A percentile compares a stretch with the other conserved stretches of the same genome.
phyloP scores from a whole-genome alignment of 495 filamentous ascomycete genomes.

The Penicillium cosmopolitanum region DNA sequence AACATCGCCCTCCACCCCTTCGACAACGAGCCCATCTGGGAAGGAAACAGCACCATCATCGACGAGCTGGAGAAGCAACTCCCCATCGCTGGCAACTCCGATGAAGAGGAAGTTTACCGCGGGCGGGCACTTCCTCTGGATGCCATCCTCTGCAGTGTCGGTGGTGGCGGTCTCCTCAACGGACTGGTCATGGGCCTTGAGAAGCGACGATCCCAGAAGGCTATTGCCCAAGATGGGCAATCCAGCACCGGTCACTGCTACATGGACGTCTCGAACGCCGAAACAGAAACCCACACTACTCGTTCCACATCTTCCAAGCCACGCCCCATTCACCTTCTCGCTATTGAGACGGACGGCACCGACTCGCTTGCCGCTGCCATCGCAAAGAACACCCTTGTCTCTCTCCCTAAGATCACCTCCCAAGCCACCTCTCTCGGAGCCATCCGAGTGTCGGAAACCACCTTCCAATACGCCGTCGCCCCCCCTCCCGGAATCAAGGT shows the following conservation, averaged over 20 bases:
- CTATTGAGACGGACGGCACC: conserved; percentile 82
- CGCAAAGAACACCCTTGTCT: conserved; percentile 60
- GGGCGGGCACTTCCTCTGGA: conserved; percentile 52
- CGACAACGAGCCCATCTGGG: conserved; percentile 84
- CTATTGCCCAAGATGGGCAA: conserved; percentile 12
- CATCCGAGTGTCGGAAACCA: conserved; percentile 67
- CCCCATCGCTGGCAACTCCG: conserved; percentile 34
- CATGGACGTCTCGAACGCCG: conserved; percentile 17
- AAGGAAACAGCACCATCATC: conserved; percentile 72
- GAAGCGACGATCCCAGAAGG: conserved; percentile 36
- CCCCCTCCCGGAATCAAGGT: conserved; percentile 53
- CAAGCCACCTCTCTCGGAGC: conserved; percentile 82
- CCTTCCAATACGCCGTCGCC: conserved; percentile 64
- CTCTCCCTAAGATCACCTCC: conserved; percentile 74
- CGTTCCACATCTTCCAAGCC: conserved; percentile 12
- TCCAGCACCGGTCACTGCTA: conserved; percentile 22
- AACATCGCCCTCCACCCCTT: conserved; percentile 85
- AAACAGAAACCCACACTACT: conserved; percentile 6
- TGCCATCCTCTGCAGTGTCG: conserved; percentile 81
- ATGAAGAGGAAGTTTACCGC: conserved; percentile 37
- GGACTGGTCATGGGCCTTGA: conserved; percentile 78
- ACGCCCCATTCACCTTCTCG: conserved; percentile 62
- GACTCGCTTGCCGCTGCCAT: conserved; percentile 69
- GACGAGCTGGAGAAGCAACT: conserved; percentile 72
- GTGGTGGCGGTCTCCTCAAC: conserved; percentile 84